phyloP scores from a whole-genome alignment of 2,329 filamentous ascomycete species.

The Monosporascus sp. region DNA sequence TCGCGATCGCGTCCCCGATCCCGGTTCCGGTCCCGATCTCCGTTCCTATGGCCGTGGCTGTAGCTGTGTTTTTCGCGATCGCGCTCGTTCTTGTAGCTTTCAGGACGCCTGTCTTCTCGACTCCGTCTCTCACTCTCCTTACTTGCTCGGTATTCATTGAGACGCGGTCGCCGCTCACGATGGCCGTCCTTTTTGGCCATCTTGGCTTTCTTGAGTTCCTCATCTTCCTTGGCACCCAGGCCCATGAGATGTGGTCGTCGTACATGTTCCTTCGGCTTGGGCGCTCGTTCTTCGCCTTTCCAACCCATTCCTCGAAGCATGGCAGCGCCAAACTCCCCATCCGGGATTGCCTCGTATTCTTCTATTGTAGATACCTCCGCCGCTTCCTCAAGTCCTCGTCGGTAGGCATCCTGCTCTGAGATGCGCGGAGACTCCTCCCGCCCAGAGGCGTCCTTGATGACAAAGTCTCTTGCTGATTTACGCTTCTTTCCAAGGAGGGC shows the following conservation, averaged over 20 bases:
- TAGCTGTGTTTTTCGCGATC: slow-evolving; percentile 36
- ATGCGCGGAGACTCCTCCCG: slow-evolving; percentile 22
- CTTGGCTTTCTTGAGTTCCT: slow-evolving; percentile 63
- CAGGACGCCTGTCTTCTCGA: slow-evolving; percentile 34
- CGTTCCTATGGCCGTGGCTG: slow-evolving; percentile 21
- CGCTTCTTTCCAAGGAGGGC: slow-evolving; percentile 57
- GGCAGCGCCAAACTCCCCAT: slow-evolving; percentile 91
- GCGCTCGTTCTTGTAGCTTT: slow-evolving; percentile 43
- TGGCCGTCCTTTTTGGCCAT: slow-evolving; percentile 40
- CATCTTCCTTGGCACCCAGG: slow-evolving; percentile 80
- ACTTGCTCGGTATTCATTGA: slow-evolving; percentile 46
- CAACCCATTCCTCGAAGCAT: slow-evolving; percentile 92
- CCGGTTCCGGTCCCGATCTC: slow-evolving; percentile 21
- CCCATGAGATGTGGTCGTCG: slow-evolving; percentile 77
- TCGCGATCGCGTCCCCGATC: slow-evolving; percentile 12
- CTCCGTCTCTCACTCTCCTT: slow-evolving; percentile 39
- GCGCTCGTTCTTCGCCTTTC: slow-evolving; percentile 62
- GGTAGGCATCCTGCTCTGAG: slow-evolving; percentile 65
- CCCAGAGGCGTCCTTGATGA: slow-evolving; percentile 39
- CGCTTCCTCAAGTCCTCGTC: slow-evolving; percentile 63
- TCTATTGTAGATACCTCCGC: slow-evolving; percentile 73
- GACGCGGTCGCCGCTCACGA: slow-evolving; percentile 36
- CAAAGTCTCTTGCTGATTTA: slow-evolving; percentile 41
- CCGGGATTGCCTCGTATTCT: slow-evolving; percentile 83
- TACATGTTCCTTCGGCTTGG: slow-evolving; percentile 56